A percentile compares a stretch with the other conserved stretches of the same genome.
Conservation (phyloP, 108 stramenopile genomes). For the Cyclotella kingstonii region DNA sequence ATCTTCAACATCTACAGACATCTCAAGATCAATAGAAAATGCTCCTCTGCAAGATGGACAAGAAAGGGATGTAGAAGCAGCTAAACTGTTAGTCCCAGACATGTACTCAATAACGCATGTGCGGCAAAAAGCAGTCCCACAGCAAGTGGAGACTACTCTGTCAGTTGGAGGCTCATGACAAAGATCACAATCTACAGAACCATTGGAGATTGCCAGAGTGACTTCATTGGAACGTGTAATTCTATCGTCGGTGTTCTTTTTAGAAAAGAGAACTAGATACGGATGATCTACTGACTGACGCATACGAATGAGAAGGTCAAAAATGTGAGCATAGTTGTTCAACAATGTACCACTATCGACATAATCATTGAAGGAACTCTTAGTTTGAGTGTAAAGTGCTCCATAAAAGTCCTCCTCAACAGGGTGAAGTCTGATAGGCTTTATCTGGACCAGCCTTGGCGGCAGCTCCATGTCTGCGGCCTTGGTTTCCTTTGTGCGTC, state of each 20-base stretch:
- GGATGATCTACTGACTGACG: constrained; percentile 98
- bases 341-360: constrained; percentile 88
- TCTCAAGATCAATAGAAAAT: constrained; percentile 82
- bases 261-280: constrained; percentile 84
- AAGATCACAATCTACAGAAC: constrained; percentile 69
- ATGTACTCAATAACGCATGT: constrained; percentile 82
- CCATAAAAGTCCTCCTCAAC: constrained; percentile 97
- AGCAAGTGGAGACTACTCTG: constrained; percentile 76
- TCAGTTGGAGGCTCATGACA: constrained; percentile 82
- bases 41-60: constrained; percentile 81
- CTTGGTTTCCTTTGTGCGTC: constrained; percentile 93
- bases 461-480: constrained; percentile 96
- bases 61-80: constrained; percentile 28
- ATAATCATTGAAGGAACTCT: constrained; percentile 94
- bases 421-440: constrained; percentile 81
- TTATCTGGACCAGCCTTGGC: constrained; percentile 79
- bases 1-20: constrained; percentile 56
- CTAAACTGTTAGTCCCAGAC: constrained; percentile 49
- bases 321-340: constrained; percentile 99
- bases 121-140: constrained; percentile 72
- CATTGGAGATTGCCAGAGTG: constrained; percentile 57
- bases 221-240: constrained; percentile 8
- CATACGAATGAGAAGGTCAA: constrained; percentile 93
- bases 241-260: constrained; percentile 24
- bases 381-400: constrained; percentile 94